Percentiles rank a stretch among this genome's conserved stretches.
Conservation (phyloP, 75 land plant genomes). For the Chamaecyparis obtusa region DNA sequence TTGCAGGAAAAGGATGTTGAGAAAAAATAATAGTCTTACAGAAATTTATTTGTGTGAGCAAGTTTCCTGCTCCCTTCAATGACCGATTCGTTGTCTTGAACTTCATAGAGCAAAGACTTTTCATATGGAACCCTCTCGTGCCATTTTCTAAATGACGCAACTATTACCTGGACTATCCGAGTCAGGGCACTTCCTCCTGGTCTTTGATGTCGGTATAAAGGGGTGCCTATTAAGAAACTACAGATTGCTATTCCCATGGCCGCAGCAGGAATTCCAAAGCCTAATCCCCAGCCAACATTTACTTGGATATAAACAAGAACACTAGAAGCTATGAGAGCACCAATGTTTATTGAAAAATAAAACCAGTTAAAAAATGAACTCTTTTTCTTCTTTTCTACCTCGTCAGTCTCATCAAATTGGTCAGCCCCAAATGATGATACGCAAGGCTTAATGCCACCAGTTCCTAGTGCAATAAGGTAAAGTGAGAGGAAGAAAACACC, state of each 20-base stretch:
- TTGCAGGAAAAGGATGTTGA: neutral
- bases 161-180: slow-evolving; percentile 44
- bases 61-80: slow-evolving; percentile 41
- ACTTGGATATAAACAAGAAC: slow-evolving; percentile 55
- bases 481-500: slow-evolving; percentile 37
- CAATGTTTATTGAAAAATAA: slow-evolving; percentile 53
- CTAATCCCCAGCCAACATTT: slow-evolving; percentile 42
- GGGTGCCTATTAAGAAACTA: slow-evolving; percentile 37
- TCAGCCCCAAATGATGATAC: slow-evolving; percentile 61
- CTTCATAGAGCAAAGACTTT: slow-evolving; percentile 34
- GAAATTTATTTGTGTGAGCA: slow-evolving; percentile 32
- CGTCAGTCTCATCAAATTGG: slow-evolving; percentile 55
- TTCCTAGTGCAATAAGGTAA: slow-evolving; percentile 55
- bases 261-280: slow-evolving; percentile 40
- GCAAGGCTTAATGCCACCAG: slow-evolving; percentile 49
- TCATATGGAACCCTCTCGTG: slow-evolving; percentile 13
- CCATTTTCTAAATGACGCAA: slow-evolving; percentile 31
- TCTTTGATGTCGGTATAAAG: slow-evolving; percentile 27
- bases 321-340: slow-evolving; percentile 42
- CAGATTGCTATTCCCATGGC: slow-evolving; percentile 35
- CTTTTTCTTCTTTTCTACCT: slow-evolving; percentile 39
- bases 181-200: slow-evolving; percentile 56
- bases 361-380: slow-evolving; percentile 66
- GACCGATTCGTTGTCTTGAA: slow-evolving; percentile 16
- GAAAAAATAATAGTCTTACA: slow-evolving; percentile 12